Percentiles rank a stretch among this genome's conserved stretches.
phyloP scores from a whole-genome alignment of 106 monocot species.

The Ottelia alismoides region DNA sequence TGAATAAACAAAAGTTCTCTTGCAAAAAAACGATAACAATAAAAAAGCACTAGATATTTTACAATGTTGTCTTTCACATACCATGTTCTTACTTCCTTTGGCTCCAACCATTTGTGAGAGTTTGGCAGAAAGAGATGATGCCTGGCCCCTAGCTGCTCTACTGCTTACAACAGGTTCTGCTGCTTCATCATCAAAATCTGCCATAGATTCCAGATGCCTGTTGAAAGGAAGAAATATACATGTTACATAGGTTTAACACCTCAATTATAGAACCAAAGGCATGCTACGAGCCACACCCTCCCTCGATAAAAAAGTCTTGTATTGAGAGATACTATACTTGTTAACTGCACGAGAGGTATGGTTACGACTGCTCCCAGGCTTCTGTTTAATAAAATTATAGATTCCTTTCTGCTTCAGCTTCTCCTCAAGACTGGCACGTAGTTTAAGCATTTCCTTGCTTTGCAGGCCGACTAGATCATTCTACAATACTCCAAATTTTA shows the following conservation, averaged over 20 bases:
- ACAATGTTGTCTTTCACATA: slow-evolving; percentile 13
- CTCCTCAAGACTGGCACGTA: slow-evolving; percentile 73
- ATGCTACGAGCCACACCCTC: too few relatives aligned
- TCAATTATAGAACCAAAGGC: too few relatives aligned
- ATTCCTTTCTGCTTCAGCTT: slow-evolving; percentile 74
- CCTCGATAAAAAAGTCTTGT: neutral
- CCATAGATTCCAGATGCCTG: slow-evolving; percentile 29
- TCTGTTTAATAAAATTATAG: slow-evolving; percentile 21
- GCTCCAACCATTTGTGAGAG: slow-evolving; percentile 13
- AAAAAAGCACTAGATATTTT: neutral
- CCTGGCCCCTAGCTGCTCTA: neutral
- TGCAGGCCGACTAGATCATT: slow-evolving; percentile 23
- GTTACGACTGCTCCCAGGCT: slow-evolving; percentile 9
- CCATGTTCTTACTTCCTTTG: slow-evolving; percentile 42
- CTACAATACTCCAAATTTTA: too few relatives aligned
- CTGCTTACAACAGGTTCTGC: slow-evolving; percentile 4
- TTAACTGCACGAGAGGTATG: slow-evolving; percentile 14
- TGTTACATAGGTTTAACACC: too few relatives aligned
- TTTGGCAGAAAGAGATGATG: slow-evolving; percentile 2
- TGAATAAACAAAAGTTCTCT: neutral
- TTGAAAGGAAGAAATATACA: neutral
- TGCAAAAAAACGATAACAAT: neutral
- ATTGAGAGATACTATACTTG: slow-evolving; percentile 13
- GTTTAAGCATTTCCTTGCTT: slow-evolving; percentile 79
- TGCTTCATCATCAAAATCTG: slow-evolving; percentile 76